Evolutionary conservation across 768 basidiomycete genomes (phyloP).

Genomic region (Coprinopsis sp.): DNA sequence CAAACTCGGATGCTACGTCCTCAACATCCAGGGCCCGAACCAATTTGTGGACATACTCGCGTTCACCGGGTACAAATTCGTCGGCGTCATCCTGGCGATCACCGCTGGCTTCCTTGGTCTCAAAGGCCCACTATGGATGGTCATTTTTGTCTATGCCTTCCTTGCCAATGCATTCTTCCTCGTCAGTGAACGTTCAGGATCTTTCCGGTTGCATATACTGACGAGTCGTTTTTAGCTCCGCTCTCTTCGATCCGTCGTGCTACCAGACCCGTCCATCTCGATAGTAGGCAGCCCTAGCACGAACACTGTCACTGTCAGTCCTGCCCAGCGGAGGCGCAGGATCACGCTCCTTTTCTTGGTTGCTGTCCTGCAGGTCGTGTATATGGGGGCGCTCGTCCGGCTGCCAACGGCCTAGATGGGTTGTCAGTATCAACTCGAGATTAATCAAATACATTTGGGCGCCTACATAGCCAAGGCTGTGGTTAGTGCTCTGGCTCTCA

Average conservation of each 20-base stretch:
- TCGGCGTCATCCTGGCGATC: constrained; percentile 87
- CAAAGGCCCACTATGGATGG: constrained; percentile 56
- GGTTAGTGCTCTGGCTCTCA: too few relatives aligned
- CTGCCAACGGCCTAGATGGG: constrained; percentile 2
- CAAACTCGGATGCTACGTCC: constrained; percentile 87
- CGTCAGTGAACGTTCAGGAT: constrained; percentile 38
- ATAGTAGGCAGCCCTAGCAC: constrained; percentile 31
- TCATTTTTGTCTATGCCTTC: constrained; percentile 82
- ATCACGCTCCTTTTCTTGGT: constrained; percentile 88
- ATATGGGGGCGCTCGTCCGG: constrained; percentile 81
- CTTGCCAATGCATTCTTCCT: constrained; percentile 92
- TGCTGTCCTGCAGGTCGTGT: constrained; percentile 75
- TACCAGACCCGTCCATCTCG: constrained; percentile 66
- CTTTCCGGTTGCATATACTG: not conserved
- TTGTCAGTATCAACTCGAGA: too few relatives aligned
- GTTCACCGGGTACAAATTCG: constrained; percentile 97
- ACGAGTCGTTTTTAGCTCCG: constrained; percentile 55
- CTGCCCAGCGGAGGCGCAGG: constrained; percentile 74
- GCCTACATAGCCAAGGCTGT: too few relatives aligned
- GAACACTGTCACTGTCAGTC: constrained; percentile 62
- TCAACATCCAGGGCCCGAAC: constrained; percentile 72
- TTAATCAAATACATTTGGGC: too few relatives aligned
- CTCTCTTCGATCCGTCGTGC: constrained; percentile 85
- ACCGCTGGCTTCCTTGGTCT: constrained; percentile 62
- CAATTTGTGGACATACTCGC: constrained; percentile 82